Percentiles rank a stretch among this genome's conserved stretches.
These are phyloP conservation scores for Trametes pubescens DNA, from an alignment of 1,284 basidiomycete species.

Conservation along the genomic window DNA sequence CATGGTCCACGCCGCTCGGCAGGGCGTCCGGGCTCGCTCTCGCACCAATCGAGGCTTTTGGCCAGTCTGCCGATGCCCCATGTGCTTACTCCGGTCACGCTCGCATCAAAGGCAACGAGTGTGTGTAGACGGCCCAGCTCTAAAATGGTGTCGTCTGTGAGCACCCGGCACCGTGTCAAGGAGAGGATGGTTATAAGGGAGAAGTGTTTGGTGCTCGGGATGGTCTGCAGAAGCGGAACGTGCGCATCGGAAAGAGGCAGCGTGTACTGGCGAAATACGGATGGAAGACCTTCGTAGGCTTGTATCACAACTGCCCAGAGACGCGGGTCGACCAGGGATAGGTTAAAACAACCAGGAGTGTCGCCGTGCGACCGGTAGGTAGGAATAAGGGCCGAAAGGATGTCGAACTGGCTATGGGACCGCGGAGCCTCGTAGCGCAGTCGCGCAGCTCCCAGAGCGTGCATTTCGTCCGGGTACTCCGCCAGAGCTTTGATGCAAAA, in stretches of 20 bases:
- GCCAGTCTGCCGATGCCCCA: constrained; percentile 55
- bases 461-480: constrained; percentile 48
- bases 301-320: constrained; percentile 71
- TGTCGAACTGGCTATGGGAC: constrained; percentile 39
- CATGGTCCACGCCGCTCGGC: constrained; percentile 56
- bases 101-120: constrained; percentile 68
- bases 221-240: constrained; percentile 63
- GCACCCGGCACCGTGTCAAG: constrained; percentile 56
- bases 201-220: constrained; percentile 62
- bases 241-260: constrained; percentile 62
- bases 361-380: no score
- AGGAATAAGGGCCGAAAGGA: constrained; percentile 49
- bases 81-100: constrained; percentile 57
- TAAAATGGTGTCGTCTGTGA: constrained; percentile 63
- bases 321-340: constrained; percentile 55
- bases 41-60: constrained; percentile 38
- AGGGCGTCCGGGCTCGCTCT: constrained; percentile 31
- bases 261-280: constrained; percentile 49
- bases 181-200: constrained; percentile 69
- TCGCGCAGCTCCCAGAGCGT: constrained; percentile 41
- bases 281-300: constrained; percentile 61
- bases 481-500: constrained; percentile 50
- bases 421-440: constrained; percentile 41
- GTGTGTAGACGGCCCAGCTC: constrained; percentile 58
- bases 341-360: no score